Evolutionary conservation across 2,329 filamentous ascomycete genomes (phyloP), one percentile per base, ranked within the genome.

Genomic region (Gyromitra esculenta): DNA sequence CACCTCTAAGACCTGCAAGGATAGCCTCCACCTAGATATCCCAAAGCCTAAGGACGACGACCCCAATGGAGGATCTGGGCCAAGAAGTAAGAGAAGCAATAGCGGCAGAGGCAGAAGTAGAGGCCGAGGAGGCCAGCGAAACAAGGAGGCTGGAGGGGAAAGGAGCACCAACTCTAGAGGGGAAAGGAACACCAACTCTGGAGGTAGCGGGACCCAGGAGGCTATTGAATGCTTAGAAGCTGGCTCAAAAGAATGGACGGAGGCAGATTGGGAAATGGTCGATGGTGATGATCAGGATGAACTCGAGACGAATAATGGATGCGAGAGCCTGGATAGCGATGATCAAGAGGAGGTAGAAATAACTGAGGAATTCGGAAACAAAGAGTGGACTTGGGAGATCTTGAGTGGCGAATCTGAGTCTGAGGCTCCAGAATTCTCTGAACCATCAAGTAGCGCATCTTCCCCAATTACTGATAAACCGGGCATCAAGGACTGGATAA

Each of bases 301-400:
- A 15, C 7, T 50, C 18, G 45, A 50, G 25, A 15, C 25, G 37
- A 63, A 50, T 41, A 35, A 56, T 35, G 2, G 18, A 56, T 21
- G 39, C 21, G 63, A 48, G 18, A 74, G 45, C 35, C 41, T 39
- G 39, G 39, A 41, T 13, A 48, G 52, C 5, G 64, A 56, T 1
- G 13, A 18, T 21, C 41, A 45, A 5, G 54, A 56, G 8, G 63
- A 56, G 7, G 52, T n/a, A 21, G 71, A 57, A 21, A 74, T 31
- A 8, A 56, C 43, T 39, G 39, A 41, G n/a, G 48, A 18, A 15
- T 52, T 57, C 3, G 57, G 41, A 3, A 63, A n/a, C n/a, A 18
- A 45, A 6, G 64, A 48, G n/a, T 67, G 66, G 31, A 41, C 43
- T 21, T 74, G 72, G 72, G 64, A 74, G 9, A 25, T 74, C 9